Base-by-base conservation (phyloP, 192 early-diverging fungal species). In the Helicostylum pulchrum region DNA sequence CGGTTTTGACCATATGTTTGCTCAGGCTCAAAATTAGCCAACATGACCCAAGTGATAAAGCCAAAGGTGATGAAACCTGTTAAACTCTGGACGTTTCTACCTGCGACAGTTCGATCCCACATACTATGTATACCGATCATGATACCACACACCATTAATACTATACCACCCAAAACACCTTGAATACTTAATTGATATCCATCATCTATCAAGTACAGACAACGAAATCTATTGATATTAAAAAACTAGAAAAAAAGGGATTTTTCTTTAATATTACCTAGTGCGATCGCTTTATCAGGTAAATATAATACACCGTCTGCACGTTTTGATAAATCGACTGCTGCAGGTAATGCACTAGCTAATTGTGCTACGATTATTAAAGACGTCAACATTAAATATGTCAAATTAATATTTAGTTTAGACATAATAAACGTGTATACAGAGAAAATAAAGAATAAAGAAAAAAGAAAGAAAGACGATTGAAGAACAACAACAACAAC, bases 21-120 rank as follows among this genome's bases (percentile, higher is more conserved):
- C n/a, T 66, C 68, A 30, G 74, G 73, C 39, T 74, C 77, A 53
- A 74, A 74, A 61, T 78, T 78, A 30, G 73, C 70, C 66, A 78
- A 66, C 21, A 74, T 58, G 46, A 78, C 52, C 54, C 74, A 78
- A 21, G 70, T 49, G 20, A 78, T 32, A 17, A 75, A 70, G 23
- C 53, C 73, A 61, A 75, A 68, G 9, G 68, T 64, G 57, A 71
- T 70, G 36, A 78, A 78, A 2, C 77, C 77, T 11, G 69, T 61
- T 30, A 78, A 36, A 53, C 65, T 59, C 59, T 65, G 64, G 20
- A 65, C 54, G 7, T 46, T 9, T 17, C 53, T 65, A 63, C 65
- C 68, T 44, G 36, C 57, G 1, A 26, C 9, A 2, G 57, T 45
- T 21, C 17, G 19, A 56, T 68, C 61, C 31, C 71, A 63, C 31